Evolutionary conservation across 2,329 filamentous ascomycete species (phyloP).

Genomic region (Alternaria rosae): DNA sequence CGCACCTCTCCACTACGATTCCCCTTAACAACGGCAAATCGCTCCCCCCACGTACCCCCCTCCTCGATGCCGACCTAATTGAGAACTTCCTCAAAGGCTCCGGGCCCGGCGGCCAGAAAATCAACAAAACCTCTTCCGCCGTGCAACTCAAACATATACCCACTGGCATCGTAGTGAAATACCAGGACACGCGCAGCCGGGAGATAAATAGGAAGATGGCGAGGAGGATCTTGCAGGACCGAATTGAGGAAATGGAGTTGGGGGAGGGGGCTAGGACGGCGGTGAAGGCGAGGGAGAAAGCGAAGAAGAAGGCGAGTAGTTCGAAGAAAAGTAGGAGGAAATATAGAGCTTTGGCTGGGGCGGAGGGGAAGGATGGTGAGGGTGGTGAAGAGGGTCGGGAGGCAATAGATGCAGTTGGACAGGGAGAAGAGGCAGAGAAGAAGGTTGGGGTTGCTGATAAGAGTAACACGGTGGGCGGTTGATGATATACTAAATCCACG

Average conservation of each 20-base stretch:
- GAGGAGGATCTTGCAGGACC: slow-evolving; percentile 76
- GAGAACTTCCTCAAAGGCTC: slow-evolving; percentile 89
- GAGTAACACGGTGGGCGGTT: slow-evolving; percentile 3
- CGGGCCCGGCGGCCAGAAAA: slow-evolving; percentile 95
- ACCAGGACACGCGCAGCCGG: slow-evolving; percentile 89
- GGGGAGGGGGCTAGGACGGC: slow-evolving; percentile 73
- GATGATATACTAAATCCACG: background rate
- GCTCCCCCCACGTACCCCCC: slow-evolving; percentile 73
- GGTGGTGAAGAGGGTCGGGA: slow-evolving; percentile 18
- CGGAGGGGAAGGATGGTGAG: slow-evolving; percentile 70
- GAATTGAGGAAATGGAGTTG: slow-evolving; percentile 75
- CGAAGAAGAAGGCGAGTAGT: slow-evolving; percentile 75
- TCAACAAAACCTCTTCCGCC: slow-evolving; percentile 97
- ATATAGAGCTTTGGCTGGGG: slow-evolving; percentile 63
- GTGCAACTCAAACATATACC: slow-evolving; percentile 91
- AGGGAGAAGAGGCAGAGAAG: background rate
- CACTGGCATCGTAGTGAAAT: slow-evolving; percentile 92
- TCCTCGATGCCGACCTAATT: slow-evolving; percentile 79
- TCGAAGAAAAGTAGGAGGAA: slow-evolving; percentile 85
- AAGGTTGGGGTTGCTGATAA: background rate
- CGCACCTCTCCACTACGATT: slow-evolving; percentile 25
- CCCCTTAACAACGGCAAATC: slow-evolving; percentile 23
- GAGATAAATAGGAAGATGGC: slow-evolving; percentile 88
- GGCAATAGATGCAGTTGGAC: no score
- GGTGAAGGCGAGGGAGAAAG: slow-evolving; percentile 68